Conservation (phyloP, 2,329 filamentous ascomycete genomes). For the Fonsecaea nubica region DNA sequence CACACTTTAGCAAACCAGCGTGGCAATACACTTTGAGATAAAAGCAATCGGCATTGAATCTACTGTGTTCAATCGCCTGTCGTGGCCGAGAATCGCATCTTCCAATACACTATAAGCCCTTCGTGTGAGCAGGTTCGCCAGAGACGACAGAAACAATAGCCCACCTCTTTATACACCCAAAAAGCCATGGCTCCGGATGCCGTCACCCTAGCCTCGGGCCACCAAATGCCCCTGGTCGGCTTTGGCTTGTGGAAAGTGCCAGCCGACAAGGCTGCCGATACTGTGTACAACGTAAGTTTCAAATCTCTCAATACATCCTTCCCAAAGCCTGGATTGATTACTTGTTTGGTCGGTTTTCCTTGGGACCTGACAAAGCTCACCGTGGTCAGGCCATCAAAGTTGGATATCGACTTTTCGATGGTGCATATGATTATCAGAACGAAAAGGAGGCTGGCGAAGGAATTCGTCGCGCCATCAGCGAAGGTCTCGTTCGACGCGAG, state of each 20-base stretch:
- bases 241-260: slow-evolving; percentile 79
- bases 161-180: not conserved
- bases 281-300: slow-evolving; percentile 71
- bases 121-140: no score
- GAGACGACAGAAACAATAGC: not conserved
- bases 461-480: slow-evolving; percentile 77
- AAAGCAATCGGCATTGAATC: no score
- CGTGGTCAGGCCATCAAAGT: slow-evolving; percentile 58
- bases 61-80: no score
- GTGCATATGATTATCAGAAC: slow-evolving; percentile 77
- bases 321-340: not conserved
- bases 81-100: no score
- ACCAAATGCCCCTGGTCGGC: slow-evolving; percentile 52
- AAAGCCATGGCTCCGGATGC: slow-evolving; percentile 11
- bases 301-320: not conserved
- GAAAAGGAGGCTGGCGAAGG: slow-evolving; percentile 79
- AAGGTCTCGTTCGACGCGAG: slow-evolving; percentile 79
- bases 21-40: no score
- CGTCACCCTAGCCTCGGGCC: slow-evolving; percentile 38
- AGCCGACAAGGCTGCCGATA: slow-evolving; percentile 73
- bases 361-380: no score
- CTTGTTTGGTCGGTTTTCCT: no score
- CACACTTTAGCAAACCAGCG: no score
- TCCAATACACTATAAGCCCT: no score
- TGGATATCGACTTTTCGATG: slow-evolving; percentile 67